Evolutionary conservation across 345 rosid genomes (phyloP), one percentile per base, ranked within the genome.

Genomic region (Pistacia atlantica): DNA sequence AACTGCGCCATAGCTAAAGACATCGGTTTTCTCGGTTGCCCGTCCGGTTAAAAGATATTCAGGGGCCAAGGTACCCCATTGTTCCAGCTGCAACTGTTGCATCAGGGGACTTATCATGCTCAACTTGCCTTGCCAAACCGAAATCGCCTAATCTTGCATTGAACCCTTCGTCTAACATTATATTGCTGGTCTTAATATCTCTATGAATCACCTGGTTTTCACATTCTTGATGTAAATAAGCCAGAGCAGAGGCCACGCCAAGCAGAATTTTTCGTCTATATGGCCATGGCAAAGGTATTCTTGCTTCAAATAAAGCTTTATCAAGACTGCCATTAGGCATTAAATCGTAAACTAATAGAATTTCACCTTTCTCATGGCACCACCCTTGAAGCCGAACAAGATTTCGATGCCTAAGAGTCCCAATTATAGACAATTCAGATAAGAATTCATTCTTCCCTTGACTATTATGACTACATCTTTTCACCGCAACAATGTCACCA

Each of bases 311-410:
- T n/a, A 97, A 65, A 5, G 94, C 99, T 77, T 97, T 97, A 38
- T 97, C 99, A 3, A 97, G 87, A 80, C 97, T 92, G 46, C 99
- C 98, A 68, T 97, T 97, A 2, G 97, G 91, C 99, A 97, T 97
- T 65, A 94, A 69, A 73, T 97, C 99, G 58, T 93, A 97, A 0
- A 97, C 98, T 9, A 97, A 71, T 1, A 94, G 77, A 77, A 97
- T 97, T 59, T 97, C 99, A 3, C 97, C 98, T 77, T 90, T 93
- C 76, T 94, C 98, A 69, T 89, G 90, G 71, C 99, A 97, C 90
- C 94, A 97, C 11, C 99, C 99, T 82, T 91, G 98, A 48, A 97
- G 90, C 62, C 93, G 86, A 17, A 97, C 91, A 12, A 97, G 97
- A 76, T 97, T 97, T 2, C 99, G 87, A 65, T 97, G 99, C 73